Base-by-base conservation (phyloP, 768 basidiomycete species). In the Clavulina sp. region DNA sequence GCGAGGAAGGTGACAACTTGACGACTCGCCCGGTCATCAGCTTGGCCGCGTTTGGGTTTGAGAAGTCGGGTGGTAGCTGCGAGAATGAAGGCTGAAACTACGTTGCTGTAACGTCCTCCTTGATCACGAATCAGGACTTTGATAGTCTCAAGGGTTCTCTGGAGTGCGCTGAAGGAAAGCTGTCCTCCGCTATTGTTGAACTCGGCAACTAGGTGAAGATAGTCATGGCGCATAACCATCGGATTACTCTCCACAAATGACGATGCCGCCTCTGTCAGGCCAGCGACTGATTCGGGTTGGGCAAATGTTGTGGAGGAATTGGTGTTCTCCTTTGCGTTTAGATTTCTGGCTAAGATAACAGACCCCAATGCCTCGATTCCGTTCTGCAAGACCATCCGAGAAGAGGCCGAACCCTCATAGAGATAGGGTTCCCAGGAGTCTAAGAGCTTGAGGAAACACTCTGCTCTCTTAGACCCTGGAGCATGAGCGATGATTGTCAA, bases 401-500 rank as follows among this genome's bases (percentile, higher is more conserved):
- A 68, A 1, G 70, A 65, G 1, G 65, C 61, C 0, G 80, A 79
- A 3, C 69, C 68, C 46, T 78, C 65, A 59, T 78, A 81, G 4
- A 85, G 64, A 51, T 72, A 61, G 3, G 78, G 76, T 0, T 73
- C 64, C 44, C 82, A 64, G 36, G 70, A 67, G 6, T 75, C 73
- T 18, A 87, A 67, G 26, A 82, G 66, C 3, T 70, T 69, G 38
- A 87, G 65, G 64, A 85, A 85, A 50, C 78, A 70, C 56, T 84
- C 75, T 2, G 83, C 78, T 21, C 83, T 76, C 23, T 73, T 63
- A 44, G 77, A 77, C 3, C 72, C 69, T 16, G 78, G 70, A 60
- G 84, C 78, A 56, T 84, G 79, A 4, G 81, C 83, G 50, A 87
- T 82, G 53, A 87, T 78, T 1, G 84, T 86, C 29, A 85, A 69